These are phyloP conservation scores for Russula griseocarnosa DNA, from an alignment of 768 basidiomycete species.

Conservation along the genomic window DNA sequence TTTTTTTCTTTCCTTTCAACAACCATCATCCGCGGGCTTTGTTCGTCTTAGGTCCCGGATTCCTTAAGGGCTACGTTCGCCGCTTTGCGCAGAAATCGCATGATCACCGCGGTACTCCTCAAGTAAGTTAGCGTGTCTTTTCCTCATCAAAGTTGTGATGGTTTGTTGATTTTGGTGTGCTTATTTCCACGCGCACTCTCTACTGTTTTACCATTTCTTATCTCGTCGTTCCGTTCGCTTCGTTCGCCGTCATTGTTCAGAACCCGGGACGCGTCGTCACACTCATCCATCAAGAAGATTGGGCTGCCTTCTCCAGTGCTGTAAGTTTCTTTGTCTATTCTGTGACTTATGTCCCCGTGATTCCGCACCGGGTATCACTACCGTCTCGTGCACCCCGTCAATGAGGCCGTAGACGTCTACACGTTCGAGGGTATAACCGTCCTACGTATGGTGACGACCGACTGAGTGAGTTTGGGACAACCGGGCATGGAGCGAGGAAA, in stretches of 20 bases:
- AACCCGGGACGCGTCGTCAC: constrained; percentile 88
- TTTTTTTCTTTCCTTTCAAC: no score
- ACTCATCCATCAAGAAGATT: constrained; percentile 81
- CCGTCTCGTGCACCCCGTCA: constrained; percentile 45
- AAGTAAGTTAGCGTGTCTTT: constrained; percentile 44
- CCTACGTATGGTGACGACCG: constrained; percentile 42
- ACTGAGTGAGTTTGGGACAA: background rate
- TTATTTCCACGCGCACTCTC: background rate
- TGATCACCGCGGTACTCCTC: constrained; percentile 88
- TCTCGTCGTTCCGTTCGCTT: background rate
- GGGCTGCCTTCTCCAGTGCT: constrained; percentile 69
- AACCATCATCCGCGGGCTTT: background rate
- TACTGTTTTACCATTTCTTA: no score
- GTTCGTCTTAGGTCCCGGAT: constrained; percentile 59
- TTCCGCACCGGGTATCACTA: constrained; percentile 59
- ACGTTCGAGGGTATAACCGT: constrained; percentile 84
- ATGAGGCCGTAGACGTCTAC: constrained; percentile 66
- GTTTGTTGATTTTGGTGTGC: background rate
- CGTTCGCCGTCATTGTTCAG: constrained; percentile 36
- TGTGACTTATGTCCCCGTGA: no score
- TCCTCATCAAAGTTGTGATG: background rate
- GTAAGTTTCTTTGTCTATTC: constrained; percentile 40
- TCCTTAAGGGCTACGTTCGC: constrained; percentile 84
- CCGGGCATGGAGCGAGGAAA: background rate
- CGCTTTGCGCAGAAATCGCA: constrained; percentile 89